Base-by-base conservation (phyloP, 2,329 filamentous ascomycete species). In the Exophiala spinifera region DNA sequence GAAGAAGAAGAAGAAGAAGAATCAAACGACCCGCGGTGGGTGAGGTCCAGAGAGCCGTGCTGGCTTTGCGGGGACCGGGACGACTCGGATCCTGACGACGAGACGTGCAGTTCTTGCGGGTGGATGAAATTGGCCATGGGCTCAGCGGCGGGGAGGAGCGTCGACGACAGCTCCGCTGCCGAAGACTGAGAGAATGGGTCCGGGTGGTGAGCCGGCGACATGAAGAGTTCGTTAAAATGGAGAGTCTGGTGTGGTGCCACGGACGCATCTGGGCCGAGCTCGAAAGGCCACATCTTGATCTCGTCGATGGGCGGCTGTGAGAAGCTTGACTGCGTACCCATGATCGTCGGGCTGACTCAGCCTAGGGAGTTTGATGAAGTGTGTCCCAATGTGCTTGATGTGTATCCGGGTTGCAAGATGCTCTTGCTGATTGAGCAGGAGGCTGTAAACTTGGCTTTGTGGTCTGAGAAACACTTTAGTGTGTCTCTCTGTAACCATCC, bases 81-180 rank as follows among this genome's bases (percentile, higher is more conserved):
- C 7, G 40, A 13, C 7, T 46, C 40, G 1, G 49, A 44, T n/a
- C n/a, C 13, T 1, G 40, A 45, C 2, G 25, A 19, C 13, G 39
- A 46, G 5, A 7, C 19, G 21, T 57, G 49, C 10, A 56, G 37
- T n/a, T 56, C 46, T 8, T 49, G 45, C 3, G 46, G 53, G 15
- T 56, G 49, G 36, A 59, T 47, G n/a, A 52, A 56, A 17, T 48
- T 40, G 31, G 53, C 46, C 7, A 46, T 3, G 19, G 6, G 15
- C 1, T 39, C 28, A 6, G 45, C 8, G 2, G 45, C 8, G 2
- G 39, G n/a, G 19, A 50, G 34, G 7, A 28, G 15, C 4, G 46
- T 40, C 11, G 52, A 46, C 31, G 19, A 20, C 14, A 3, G 11
- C 20, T 44, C 31, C 46, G 15, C 17, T 31, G 17, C 19, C 13